Percentiles rank a stretch among this genome's conserved stretches.
Conservation (phyloP, 331 rosid genomes). For the Spiraea crenata region DNA sequence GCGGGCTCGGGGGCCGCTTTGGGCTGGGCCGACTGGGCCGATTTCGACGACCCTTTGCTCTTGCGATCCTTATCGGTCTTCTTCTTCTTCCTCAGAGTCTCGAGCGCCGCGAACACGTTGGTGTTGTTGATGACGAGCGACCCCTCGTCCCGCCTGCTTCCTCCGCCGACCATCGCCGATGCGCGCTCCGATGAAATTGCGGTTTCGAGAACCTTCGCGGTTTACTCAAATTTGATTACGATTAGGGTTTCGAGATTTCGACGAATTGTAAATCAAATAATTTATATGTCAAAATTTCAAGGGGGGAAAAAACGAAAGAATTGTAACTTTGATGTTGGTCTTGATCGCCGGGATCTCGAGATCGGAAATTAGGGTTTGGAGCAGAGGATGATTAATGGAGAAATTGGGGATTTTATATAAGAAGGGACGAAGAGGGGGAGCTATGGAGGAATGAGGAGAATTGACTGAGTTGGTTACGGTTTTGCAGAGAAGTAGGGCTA, state of each 20-base stretch:
- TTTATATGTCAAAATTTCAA: not conserved
- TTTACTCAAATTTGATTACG: not conserved
- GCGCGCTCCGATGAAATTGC: not conserved
- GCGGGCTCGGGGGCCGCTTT: constrained; percentile 48
- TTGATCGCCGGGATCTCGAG: constrained; percentile 1
- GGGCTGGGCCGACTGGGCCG: constrained; percentile 33
- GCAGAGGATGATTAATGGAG: not conserved
- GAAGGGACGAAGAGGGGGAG: not conserved
- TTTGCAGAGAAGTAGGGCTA: constrained; percentile 32
- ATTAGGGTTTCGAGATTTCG: not conserved
- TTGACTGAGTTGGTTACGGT: not conserved
- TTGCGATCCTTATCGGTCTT: constrained; percentile 76
- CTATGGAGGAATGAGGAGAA: not conserved
- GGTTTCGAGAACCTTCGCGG: not conserved
- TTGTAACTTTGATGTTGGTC: not conserved
- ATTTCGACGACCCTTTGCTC: constrained; percentile 54
- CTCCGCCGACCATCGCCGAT: constrained; percentile 73
- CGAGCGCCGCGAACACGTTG: constrained; percentile 88
- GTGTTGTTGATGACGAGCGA: constrained; percentile 69
- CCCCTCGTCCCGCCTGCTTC: constrained; percentile 85
- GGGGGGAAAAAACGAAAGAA: too few species aligned
- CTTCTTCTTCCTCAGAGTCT: constrained; percentile 85
- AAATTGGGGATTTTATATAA: constrained; percentile 10
- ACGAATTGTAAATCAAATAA: not conserved
- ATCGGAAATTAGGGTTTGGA: not conserved